Conservation (phyloP, 1,139 yeast species). For the Protomyces lactucae-debilis region DNA sequence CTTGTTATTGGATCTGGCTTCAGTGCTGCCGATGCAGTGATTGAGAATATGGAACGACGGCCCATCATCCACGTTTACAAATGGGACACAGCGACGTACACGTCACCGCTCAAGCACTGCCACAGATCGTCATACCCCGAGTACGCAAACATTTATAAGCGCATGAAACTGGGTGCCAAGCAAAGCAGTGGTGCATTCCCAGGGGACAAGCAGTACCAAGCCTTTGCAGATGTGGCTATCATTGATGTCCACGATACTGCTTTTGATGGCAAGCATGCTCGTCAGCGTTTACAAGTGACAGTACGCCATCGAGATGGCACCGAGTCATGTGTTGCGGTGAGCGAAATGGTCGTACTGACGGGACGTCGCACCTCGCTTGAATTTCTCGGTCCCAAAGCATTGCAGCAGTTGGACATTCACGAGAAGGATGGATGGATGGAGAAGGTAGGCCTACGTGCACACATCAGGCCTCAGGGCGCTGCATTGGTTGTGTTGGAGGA, state of each 20-base stretch:
- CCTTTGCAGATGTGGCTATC: constrained; percentile 37
- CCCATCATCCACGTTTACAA: constrained; percentile 37
- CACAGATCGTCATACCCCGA: constrained; percentile 40
- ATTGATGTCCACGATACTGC: constrained; percentile 24
- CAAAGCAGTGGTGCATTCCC: background rate
- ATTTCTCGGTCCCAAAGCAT: constrained; percentile 9
- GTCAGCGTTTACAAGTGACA: background rate
- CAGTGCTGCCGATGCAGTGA: constrained; percentile 41
- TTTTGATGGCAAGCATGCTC: background rate
- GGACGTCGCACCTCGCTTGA: constrained; percentile 31
- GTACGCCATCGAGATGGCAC: constrained; percentile 5
- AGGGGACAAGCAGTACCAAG: constrained; percentile 34
- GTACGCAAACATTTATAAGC: constrained; percentile 36
- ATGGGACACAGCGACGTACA: constrained; percentile 35
- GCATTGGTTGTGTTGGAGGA: constrained; percentile 9
- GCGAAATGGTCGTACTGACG: constrained; percentile 31
- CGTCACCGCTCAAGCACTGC: constrained; percentile 37
- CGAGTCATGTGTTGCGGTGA: constrained; percentile 21
- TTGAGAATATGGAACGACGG: constrained; percentile 20
- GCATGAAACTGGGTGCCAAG: constrained; percentile 34
- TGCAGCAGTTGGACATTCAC: background rate
- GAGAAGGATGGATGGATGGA: constrained; percentile 14
- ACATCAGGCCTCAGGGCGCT: constrained; percentile 7
- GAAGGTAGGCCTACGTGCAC: constrained; percentile 15
- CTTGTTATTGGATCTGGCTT: constrained; percentile 41